A percentile compares a stretch with the other conserved stretches of the same genome.
phyloP scores from a whole-genome alignment of 192 early-diverging fungal genomes.

The Linnemannia zychae region DNA sequence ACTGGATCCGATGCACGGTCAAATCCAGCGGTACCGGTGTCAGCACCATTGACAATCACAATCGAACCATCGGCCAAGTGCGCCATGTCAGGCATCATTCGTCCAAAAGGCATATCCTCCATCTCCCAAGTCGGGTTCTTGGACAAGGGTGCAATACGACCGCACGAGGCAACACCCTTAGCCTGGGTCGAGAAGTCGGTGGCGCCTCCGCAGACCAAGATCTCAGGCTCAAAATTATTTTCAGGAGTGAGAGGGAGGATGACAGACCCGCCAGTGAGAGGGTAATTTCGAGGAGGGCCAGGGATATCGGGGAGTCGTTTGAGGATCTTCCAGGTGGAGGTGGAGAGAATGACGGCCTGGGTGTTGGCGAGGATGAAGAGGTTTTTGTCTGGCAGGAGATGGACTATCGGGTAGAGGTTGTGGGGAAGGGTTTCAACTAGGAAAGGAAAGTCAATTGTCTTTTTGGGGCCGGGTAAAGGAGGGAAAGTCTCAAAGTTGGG shows the following conservation, averaged over 20 bases:
- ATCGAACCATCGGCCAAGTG: constrained; percentile 47
- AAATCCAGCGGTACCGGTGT: constrained; percentile 54
- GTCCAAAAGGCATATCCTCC: constrained; percentile 51
- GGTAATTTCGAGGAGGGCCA: constrained; percentile 63
- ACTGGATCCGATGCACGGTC: constrained; percentile 52
- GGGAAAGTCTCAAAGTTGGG: constrained; percentile 62
- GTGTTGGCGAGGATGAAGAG: constrained; percentile 64
- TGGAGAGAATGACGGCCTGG: constrained; percentile 62
- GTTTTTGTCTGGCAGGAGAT: constrained; percentile 63
- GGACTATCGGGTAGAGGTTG: constrained; percentile 64
- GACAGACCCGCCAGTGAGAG: constrained; percentile 64
- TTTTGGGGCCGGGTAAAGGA: constrained; percentile 36
- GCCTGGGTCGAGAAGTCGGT: constrained; percentile 39
- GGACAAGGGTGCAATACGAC: constrained; percentile 49
- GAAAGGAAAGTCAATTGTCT: constrained; percentile 56
- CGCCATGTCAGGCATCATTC: constrained; percentile 59
- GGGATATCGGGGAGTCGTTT: constrained; percentile 63
- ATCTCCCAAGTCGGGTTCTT: constrained; percentile 51
- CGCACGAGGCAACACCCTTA: constrained; percentile 52
- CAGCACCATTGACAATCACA: constrained; percentile 51
- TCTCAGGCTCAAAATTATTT: constrained; percentile 52
- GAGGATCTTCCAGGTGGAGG: constrained; percentile 55
- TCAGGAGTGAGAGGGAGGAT: constrained; percentile 49
- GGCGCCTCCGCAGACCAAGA: constrained; percentile 56
- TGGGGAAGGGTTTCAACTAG: constrained; percentile 54